Base-by-base conservation (phyloP, 108 stramenopile species). In the Mayamaea pseudoterrestris region DNA sequence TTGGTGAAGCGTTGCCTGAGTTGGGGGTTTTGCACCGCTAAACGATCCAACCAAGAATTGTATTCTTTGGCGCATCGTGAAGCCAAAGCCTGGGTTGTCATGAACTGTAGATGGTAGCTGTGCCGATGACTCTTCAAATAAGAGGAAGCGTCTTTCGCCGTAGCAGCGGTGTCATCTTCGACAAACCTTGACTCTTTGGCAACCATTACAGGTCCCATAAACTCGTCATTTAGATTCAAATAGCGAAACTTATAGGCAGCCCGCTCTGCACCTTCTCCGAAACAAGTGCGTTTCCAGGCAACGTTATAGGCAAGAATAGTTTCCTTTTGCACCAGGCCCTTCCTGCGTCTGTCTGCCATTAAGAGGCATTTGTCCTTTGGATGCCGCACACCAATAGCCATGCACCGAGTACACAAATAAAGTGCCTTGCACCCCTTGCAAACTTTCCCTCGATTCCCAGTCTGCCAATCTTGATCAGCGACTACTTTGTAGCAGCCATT, bases 201-300 rank as follows among this genome's bases (percentile, higher is more conserved):
- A 11, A 75, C 74, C 61, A 67, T 61, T 1, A 18, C 23, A 2
- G 50, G 48, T 2, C 69, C 69, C n/a, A 53, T 37, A 16, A 58
- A 58, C 44, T 21, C 26, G 0, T 37, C 26, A 27, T 68, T 23
- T 23, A 52, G 12, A 24, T 63, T 69, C n/a, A 75, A 30, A 34
- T 60, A 58, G 14, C 54, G 53, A 20, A 71, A 66, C 34, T 55
- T 53, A 2, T 44, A 51, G 2, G 67, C 69, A 41, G 68, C 44
- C 2, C 74, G 56, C 41, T 75, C 74, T 3, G 69, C 74, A 7
- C 74, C 74, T 54, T 75, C 69, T 3, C 69, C 63, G 53, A 71
- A 75, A 6, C 1, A 27, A 8, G 25, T 23, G 49, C 57, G 36
- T n/a, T 30, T 53, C 52, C 51, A 39, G 16, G 50, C 27, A 34